Percentiles rank a stretch among this genome's conserved stretches.
These are phyloP conservation scores for Microdochium trichocladiopsis DNA, from an alignment of 2,329 filamentous ascomycete genomes.

Conservation along the genomic window DNA sequence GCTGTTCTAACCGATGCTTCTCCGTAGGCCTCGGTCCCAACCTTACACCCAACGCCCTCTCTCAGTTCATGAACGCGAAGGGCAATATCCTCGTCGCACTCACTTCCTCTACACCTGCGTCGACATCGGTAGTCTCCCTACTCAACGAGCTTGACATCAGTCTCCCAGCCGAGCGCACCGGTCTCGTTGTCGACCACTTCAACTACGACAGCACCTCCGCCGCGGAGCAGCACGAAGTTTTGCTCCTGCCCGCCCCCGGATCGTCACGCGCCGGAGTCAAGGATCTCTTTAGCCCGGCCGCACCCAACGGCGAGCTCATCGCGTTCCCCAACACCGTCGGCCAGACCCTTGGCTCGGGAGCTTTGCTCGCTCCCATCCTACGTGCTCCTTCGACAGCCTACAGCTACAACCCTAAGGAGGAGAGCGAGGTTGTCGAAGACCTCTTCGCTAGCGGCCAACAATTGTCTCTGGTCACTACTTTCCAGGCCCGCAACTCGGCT, in stretches of 20 bases:
- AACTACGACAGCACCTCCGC: conserved; percentile 76
- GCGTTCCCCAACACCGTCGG: conserved; percentile 79
- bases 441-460: conserved; percentile 80
- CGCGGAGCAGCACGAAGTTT: conserved; percentile 77
- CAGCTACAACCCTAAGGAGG: conserved; percentile 89
- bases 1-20: conserved; percentile 2
- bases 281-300: conserved; percentile 67
- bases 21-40: conserved; percentile 74
- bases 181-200: conserved; percentile 91
- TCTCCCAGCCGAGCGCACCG: conserved; percentile 78
- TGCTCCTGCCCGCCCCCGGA: conserved; percentile 66
- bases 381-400: conserved; percentile 81
- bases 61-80: conserved; percentile 85
- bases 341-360: conserved; percentile 71
- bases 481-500: conserved; percentile 91
- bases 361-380: conserved; percentile 74
- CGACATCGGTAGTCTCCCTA: conserved; percentile 67
- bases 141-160: conserved; percentile 85
- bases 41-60: conserved; percentile 75
- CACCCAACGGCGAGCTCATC: conserved; percentile 47
- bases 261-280: conserved; percentile 61
- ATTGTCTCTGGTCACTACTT: conserved; percentile 72
- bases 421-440: conserved; percentile 66
- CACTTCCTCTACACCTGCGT: conserved; percentile 62
- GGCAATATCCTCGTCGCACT: conserved; percentile 89